phyloP scores from a whole-genome alignment of 129 eudicot genomes.

The carrot (Daucus carota) region DNA sequence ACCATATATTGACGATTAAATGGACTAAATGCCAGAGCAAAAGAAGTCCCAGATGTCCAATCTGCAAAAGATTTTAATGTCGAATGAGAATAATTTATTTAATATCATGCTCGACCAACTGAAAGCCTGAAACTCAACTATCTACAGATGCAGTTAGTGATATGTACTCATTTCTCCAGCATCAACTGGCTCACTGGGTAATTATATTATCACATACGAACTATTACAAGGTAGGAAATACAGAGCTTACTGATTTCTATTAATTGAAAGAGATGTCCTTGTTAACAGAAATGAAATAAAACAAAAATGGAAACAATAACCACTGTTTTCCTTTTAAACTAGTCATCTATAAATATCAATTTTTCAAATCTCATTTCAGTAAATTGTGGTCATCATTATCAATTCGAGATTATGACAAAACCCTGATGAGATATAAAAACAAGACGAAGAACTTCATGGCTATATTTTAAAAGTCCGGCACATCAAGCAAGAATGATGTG shows the following conservation, averaged over 20 bases:
- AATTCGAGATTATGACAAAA: too few relatives aligned
- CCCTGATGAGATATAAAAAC: not conserved
- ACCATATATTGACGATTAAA: constrained; percentile 40
- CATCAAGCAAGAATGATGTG: not conserved
- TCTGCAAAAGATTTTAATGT: constrained; percentile 30
- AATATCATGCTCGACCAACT: not conserved
- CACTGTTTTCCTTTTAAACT: not conserved
- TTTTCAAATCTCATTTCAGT: not conserved
- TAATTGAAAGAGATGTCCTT: not conserved
- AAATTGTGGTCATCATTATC: not conserved
- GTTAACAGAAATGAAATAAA: not conserved
- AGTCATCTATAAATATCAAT: not conserved
- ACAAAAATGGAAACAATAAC: not conserved
- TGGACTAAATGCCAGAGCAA: constrained; percentile 57
- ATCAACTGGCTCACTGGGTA: not conserved
- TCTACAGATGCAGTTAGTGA: not conserved
- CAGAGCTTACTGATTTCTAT: not conserved
- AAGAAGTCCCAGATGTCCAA: constrained; percentile 28
- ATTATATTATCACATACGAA: not conserved
- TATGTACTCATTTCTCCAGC: not conserved
- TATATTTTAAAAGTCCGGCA: not conserved
- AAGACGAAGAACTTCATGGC: not conserved
- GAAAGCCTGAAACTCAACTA: too few relatives aligned
- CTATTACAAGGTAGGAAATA: not conserved
- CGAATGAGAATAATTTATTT: constrained; percentile 9